phyloP scores from a whole-genome alignment of 352 stramenopile species.

The Globisporangium sylvaticum region DNA sequence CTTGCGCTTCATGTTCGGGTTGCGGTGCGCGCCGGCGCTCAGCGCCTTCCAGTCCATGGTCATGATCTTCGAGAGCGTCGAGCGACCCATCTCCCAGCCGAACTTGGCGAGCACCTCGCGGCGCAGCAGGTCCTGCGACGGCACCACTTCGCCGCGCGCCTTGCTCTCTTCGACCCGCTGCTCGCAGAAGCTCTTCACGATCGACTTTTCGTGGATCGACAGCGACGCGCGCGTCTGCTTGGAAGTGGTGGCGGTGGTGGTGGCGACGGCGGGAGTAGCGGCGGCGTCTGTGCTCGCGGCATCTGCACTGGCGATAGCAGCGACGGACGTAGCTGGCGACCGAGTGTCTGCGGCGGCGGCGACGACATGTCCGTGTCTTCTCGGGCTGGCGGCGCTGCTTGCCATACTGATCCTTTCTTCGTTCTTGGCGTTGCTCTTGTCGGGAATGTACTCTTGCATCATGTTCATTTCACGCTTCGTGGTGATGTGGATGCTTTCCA shows the following conservation, averaged over 20 bases:
- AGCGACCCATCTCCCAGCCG: conserved; percentile 60
- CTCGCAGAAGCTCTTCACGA: conserved; percentile 78
- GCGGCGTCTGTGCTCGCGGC: not conserved
- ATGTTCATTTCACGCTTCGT: too few species aligned
- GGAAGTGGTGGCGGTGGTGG: too few species aligned
- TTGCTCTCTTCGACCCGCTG: conserved; percentile 58
- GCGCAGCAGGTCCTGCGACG: conserved; percentile 58
- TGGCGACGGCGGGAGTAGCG: too few species aligned
- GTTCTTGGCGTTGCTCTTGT: too few species aligned
- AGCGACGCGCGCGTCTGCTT: conserved; percentile 38
- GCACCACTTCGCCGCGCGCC: conserved; percentile 41
- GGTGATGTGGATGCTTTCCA: too few species aligned
- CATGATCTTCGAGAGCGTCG: conserved; percentile 75
- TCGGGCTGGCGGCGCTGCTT: not conserved
- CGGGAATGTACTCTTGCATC: too few species aligned
- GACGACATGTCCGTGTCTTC: not conserved
- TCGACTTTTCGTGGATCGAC: conserved; percentile 65
- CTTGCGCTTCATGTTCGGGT: conserved; percentile 73
- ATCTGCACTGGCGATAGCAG: not conserved
- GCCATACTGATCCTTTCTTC: too few species aligned
- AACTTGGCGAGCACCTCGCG: conserved; percentile 50
- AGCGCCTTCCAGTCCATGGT: conserved; percentile 60
- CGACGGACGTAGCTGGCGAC: not conserved
- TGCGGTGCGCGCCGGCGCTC: conserved; percentile 40
- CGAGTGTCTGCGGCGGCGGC: not conserved